Evolutionary conservation across 2,329 filamentous ascomycete species (phyloP).

Genomic region (Hymenoscyphus scutula): DNA sequence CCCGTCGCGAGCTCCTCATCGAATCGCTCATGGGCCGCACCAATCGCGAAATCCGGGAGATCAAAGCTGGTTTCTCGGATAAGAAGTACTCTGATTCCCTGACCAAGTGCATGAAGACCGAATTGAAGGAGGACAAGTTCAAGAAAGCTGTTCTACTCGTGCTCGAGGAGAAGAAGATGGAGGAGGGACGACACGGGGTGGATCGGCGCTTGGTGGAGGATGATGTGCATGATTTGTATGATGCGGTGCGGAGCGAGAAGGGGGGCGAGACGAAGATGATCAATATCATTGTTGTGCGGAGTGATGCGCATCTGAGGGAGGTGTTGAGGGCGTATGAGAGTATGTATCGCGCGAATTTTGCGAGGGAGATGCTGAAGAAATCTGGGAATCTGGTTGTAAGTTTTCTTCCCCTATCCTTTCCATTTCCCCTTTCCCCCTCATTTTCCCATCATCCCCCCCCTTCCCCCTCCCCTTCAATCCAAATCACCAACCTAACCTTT

Average conservation of each 20-base stretch:
- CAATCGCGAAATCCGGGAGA: slow-evolving; percentile 81
- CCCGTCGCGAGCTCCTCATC: slow-evolving; percentile 83
- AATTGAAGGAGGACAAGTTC: slow-evolving; percentile 95
- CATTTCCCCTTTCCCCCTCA: too few relatives aligned
- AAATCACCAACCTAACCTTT: background rate
- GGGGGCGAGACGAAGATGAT: slow-evolving; percentile 90
- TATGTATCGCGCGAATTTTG: slow-evolving; percentile 76
- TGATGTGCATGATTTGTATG: slow-evolving; percentile 71
- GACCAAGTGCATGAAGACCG: slow-evolving; percentile 81
- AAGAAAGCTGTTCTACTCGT: slow-evolving; percentile 81
- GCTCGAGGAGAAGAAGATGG: slow-evolving; percentile 79
- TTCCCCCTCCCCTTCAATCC: background rate
- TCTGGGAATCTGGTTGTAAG: slow-evolving; percentile 89
- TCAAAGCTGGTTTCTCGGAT: slow-evolving; percentile 86
- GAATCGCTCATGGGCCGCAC: slow-evolving; percentile 87
- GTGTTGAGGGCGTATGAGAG: slow-evolving; percentile 75
- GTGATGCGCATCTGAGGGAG: slow-evolving; percentile 78
- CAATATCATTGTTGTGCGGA: slow-evolving; percentile 74
- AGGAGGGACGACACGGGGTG: slow-evolving; percentile 51
- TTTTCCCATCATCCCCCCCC: too few relatives aligned
- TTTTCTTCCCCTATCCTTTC: slow-evolving; percentile 32
- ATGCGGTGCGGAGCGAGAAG: slow-evolving; percentile 66
- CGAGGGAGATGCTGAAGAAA: slow-evolving; percentile 80
- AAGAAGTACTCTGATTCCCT: slow-evolving; percentile 87
- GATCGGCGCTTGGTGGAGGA: slow-evolving; percentile 55